Evolutionary conservation across 2,329 filamentous ascomycete genomes (phyloP).

Genomic region (Fusarium irregulare): DNA sequence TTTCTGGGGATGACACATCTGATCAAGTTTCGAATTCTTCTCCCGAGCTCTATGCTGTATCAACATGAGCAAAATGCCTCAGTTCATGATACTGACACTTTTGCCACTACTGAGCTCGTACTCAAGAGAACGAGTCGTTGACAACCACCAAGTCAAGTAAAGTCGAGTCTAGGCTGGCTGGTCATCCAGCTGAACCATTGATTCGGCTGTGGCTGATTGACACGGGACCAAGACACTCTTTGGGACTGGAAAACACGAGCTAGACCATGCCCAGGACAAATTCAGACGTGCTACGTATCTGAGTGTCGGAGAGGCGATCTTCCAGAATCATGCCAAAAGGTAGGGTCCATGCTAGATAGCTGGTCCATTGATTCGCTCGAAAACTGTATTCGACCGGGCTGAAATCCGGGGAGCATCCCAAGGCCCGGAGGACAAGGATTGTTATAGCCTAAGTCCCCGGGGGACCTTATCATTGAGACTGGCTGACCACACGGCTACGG

Average conservation of each 20-base stretch:
- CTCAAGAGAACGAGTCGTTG: neutral
- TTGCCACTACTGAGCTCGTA: conserved; percentile 18
- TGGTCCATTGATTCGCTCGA: conserved; percentile 33
- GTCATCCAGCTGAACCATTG: conserved; percentile 16
- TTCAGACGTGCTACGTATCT: conserved; percentile 11
- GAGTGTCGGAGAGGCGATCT: conserved; percentile 44
- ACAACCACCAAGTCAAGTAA: neutral
- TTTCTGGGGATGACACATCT: conserved; percentile 26
- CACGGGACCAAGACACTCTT: conserved; percentile 28
- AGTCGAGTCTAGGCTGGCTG: neutral
- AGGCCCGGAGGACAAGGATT: conserved; percentile 45
- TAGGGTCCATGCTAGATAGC: conserved; percentile 33
- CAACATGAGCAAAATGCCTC: neutral
- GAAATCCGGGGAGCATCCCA: conserved; percentile 51
- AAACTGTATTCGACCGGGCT: conserved; percentile 41
- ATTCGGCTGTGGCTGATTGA: conserved; percentile 19
- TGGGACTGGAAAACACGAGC: conserved; percentile 31
- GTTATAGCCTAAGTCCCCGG: conserved; percentile 45
- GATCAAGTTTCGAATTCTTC: conserved; percentile 13
- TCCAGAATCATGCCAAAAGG: conserved; percentile 49
- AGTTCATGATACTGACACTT: neutral
- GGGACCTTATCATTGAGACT: conserved; percentile 45
- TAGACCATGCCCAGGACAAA: conserved; percentile 13
- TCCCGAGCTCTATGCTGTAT: neutral
- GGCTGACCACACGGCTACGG: conserved; percentile 51